These are phyloP conservation scores for Lichtheimia hyalospora DNA, from an alignment of 371 early-diverging fungal genomes.

Conservation along the genomic window DNA sequence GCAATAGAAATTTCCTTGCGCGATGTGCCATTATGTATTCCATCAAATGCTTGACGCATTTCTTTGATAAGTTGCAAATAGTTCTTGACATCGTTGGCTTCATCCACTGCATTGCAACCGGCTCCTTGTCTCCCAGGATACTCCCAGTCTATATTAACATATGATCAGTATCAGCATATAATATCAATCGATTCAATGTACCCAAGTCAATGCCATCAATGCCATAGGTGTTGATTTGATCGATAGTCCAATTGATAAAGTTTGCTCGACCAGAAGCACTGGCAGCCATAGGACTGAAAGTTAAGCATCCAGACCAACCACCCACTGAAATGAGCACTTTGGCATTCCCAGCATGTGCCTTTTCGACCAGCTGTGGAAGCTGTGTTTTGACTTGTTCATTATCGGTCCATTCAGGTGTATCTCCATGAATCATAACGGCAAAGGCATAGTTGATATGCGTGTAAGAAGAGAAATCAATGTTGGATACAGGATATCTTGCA, in stretches of 20 bases:
- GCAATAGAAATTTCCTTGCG: conserved; percentile 57
- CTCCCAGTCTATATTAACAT: conserved; percentile 55
- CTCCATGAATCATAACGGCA: conserved; percentile 28
- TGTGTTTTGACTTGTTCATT: conserved; percentile 12
- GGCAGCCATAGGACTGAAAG: conserved; percentile 51
- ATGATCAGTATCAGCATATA: background rate
- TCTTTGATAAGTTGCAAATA: conserved; percentile 49
- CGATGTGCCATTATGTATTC: conserved; percentile 35
- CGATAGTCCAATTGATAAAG: conserved; percentile 41
- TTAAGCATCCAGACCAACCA: conserved; percentile 74
- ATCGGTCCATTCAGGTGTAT: conserved; percentile 36
- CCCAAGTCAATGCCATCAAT: conserved; percentile 44
- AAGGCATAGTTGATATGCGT: conserved; percentile 65
- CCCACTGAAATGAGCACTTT: conserved; percentile 61
- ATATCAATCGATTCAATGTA: background rate
- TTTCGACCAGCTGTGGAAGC: conserved; percentile 33
- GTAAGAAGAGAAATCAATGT: conserved; percentile 43
- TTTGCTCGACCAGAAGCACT: conserved; percentile 32
- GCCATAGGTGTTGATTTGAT: conserved; percentile 26
- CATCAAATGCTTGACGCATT: conserved; percentile 57
- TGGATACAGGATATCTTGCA: conserved; percentile 30
- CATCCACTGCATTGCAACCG: conserved; percentile 48
- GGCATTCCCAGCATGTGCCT: conserved; percentile 43
- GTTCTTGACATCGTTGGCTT: conserved; percentile 45
- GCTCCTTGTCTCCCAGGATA: conserved; percentile 60